Percentiles rank a stretch among this genome's conserved stretches.
phyloP scores from a whole-genome alignment of 306 rosid species.

The Betula pendula region DNA sequence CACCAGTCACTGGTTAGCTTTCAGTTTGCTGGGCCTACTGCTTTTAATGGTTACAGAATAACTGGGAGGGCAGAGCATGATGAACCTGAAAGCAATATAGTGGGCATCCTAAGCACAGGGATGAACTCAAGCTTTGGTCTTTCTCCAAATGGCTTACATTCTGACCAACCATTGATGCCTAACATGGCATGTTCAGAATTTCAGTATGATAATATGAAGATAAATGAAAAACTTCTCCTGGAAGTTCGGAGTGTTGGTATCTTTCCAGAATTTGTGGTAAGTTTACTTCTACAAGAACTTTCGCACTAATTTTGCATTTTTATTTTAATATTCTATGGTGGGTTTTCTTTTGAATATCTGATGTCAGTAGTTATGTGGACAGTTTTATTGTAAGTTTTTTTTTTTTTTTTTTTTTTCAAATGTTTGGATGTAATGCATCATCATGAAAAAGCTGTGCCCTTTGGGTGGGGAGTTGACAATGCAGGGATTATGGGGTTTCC shows the following conservation, averaged over 20 bases:
- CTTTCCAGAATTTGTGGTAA: constrained; percentile 72
- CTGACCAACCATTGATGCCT: constrained; percentile 50
- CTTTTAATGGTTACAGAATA: constrained; percentile 60
- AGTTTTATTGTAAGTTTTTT: neutral
- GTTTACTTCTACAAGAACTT: constrained; percentile 32
- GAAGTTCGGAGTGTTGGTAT: constrained; percentile 92
- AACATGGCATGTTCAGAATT: constrained; percentile 60
- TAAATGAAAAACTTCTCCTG: constrained; percentile 83
- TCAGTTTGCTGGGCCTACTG: constrained; percentile 64
- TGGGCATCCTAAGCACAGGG: constrained; percentile 41
- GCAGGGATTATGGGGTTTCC: neutral
- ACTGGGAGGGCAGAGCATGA: constrained; percentile 49
- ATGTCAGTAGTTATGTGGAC: constrained; percentile 7
- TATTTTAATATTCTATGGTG: constrained; percentile 9
- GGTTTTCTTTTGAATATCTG: constrained; percentile 3
- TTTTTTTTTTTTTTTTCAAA: neutral
- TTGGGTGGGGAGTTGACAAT: neutral
- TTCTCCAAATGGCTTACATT: constrained; percentile 59
- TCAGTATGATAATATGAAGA: constrained; percentile 62
- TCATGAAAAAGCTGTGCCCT: neutral
- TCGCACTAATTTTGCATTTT: neutral
- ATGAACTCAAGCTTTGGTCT: constrained; percentile 49
- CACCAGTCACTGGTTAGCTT: constrained; percentile 42
- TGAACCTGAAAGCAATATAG: constrained; percentile 52
- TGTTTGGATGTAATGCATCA: neutral